Evolutionary conservation across 2,329 filamentous ascomycete species (phyloP).

Genomic region (Diaporthe citriasiana): DNA sequence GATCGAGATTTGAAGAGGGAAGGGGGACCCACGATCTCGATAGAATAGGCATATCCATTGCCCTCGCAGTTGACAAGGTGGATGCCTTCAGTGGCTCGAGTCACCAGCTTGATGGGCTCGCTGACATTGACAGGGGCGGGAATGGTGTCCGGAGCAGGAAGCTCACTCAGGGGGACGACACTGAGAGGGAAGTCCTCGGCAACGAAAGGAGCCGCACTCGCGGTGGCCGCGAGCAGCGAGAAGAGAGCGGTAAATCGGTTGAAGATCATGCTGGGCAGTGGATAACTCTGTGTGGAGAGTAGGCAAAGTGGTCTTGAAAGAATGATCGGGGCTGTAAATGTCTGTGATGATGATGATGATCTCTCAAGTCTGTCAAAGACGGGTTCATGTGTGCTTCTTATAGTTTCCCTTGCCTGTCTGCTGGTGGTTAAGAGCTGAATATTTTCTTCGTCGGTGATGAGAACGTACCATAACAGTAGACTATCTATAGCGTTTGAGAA

Average conservation of each 20-base stretch:
- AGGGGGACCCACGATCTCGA: background rate
- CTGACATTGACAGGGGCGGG: constrained; percentile 3
- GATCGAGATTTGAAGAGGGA: background rate
- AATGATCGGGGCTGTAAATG: constrained; percentile 4
- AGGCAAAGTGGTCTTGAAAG: background rate
- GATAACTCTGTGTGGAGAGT: background rate
- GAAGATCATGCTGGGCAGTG: constrained; percentile 10
- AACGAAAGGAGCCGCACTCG: background rate
- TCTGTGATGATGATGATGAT: constrained; percentile 9
- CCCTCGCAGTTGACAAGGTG: constrained; percentile 13
- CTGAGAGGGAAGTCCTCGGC: constrained; percentile 15
- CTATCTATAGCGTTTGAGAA: too few species aligned
- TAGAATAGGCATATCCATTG: background rate
- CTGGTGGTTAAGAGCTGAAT: too few species aligned
- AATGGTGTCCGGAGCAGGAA: background rate
- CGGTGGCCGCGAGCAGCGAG: constrained; percentile 9
- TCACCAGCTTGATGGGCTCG: background rate
- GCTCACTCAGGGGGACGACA: background rate
- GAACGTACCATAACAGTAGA: too few species aligned
- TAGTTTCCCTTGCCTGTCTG: background rate
- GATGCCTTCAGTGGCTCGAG: background rate
- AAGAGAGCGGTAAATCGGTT: background rate
- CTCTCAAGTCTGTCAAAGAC: background rate
- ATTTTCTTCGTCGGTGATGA: background rate
- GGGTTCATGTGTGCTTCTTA: background rate